Base-by-base conservation (phyloP, 177 flowering plant genomes). In the Telopea speciosissima region DNA sequence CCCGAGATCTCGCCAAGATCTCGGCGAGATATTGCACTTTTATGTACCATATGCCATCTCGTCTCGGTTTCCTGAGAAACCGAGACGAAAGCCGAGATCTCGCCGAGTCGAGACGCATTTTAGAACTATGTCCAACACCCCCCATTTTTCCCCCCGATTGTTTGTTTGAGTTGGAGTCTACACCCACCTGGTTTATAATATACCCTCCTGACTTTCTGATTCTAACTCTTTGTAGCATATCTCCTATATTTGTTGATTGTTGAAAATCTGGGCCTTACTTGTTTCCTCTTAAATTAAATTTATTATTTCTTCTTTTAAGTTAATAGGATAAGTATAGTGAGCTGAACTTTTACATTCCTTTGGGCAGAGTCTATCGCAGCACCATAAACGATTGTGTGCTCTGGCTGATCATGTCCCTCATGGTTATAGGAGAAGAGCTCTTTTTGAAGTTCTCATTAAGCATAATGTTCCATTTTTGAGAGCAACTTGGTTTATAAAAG, bases 401-500 rank as follows among this genome's bases (percentile, higher is more conserved):
- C 81, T 93, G 83, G 92, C 96, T 19, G 98, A 93, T 70, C 89
- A 90, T 70, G 93, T 93, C 63, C 99, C 99, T 75, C 92, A 84
- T 87, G 98, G 97, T 31, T 90, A 81, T 75, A 83, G 90, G 77
- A 89, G 72, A 77, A 90, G 72, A 74, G 72, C 85, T 65, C 87
- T 93, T 36, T 86, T 96, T 81, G 99, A 93, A 82, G 96, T 90
- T 75, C 96, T 96, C 67, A 87, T 90, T 26, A 85, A 83, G 81
- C 89, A 93, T 75, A 93, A 96, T 85, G 97, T 96, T 60, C 97
- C 99, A 19, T 74, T 93, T 74, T 76, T 91, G 70, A 86, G 98
- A 78, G 99, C 98, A 56, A 92, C 97, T 64, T 96, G 99, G 99
- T 93, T 87, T 80, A 85, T 96, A 56, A 96, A 93, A 91, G 90